phyloP scores from a whole-genome alignment of 768 basidiomycete genomes.

The Lactarius sp. region DNA sequence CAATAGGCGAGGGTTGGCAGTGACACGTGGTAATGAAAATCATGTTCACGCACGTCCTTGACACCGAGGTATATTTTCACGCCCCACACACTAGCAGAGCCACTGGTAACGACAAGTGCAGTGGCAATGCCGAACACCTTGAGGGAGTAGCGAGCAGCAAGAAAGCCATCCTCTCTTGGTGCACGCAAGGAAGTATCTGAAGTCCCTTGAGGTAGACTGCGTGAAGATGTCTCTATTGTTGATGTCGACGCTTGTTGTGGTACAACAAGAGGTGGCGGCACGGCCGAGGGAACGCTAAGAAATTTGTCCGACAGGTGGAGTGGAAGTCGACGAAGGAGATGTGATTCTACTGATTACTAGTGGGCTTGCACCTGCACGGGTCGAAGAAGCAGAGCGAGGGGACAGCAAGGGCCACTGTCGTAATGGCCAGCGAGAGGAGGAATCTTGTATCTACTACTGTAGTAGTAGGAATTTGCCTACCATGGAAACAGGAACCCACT shows the following conservation, averaged over 20 bases:
- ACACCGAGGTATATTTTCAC: slow-evolving; percentile 52
- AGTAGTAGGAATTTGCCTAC: too few species aligned
- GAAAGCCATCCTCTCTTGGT: slow-evolving; percentile 33
- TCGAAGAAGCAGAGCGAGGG: slow-evolving; percentile 31
- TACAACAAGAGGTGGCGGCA: neutral
- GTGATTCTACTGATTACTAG: too few species aligned
- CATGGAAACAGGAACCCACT: too few species aligned
- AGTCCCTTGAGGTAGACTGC: neutral
- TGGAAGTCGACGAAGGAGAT: slow-evolving; percentile 15
- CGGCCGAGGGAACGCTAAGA: neutral
- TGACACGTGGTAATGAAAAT: neutral
- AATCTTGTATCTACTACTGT: neutral
- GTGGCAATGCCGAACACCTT: slow-evolving; percentile 67
- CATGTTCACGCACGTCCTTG: slow-evolving; percentile 42
- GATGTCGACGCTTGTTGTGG: neutral
- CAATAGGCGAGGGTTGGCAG: too few species aligned
- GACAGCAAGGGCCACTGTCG: slow-evolving; percentile 32
- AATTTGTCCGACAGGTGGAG: slow-evolving; percentile 23
- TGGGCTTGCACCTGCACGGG: too few species aligned
- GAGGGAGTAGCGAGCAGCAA: slow-evolving; percentile 44
- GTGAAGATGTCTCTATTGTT: neutral
- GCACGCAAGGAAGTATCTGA: neutral
- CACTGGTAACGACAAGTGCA: slow-evolving; percentile 47
- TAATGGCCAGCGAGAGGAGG: slow-evolving; percentile 29
- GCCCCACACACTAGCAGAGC: slow-evolving; percentile 41